phyloP scores from a whole-genome alignment of 495 filamentous ascomycete genomes.

The Penicillium samsonianum region DNA sequence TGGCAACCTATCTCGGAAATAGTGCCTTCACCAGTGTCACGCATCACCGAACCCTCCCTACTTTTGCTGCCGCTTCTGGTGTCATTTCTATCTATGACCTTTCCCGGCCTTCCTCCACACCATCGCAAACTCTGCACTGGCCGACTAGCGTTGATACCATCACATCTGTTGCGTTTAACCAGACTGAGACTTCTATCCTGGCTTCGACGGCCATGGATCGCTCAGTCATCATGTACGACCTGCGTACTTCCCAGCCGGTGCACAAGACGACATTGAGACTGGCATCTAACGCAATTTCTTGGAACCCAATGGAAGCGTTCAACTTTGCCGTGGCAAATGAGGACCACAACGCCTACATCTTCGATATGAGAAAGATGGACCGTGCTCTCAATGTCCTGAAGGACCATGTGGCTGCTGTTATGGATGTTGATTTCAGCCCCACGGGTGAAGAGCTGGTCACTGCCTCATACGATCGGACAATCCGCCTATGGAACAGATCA shows the following conservation, averaged over 20 bases:
- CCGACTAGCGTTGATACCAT: conserved; percentile 90
- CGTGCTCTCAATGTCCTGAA: conserved; percentile 89
- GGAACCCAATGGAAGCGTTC: conserved; percentile 96
- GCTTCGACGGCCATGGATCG: conserved; percentile 82
- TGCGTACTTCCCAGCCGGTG: conserved; percentile 83
- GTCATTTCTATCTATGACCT: conserved; percentile 87
- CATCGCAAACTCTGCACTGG: conserved; percentile 81
- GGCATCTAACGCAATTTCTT: conserved; percentile 80
- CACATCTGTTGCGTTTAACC: conserved; percentile 86
- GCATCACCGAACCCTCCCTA: conserved; percentile 70
- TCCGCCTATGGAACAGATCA: conserved; percentile 77
- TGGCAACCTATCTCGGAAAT: conserved; percentile 79
- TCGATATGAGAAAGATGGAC: conserved; percentile 83
- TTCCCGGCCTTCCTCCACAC: conserved; percentile 66
- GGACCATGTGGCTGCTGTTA: conserved; percentile 93
- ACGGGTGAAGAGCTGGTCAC: conserved; percentile 93
- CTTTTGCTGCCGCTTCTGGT: conserved; percentile 77
- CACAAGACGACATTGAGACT: conserved; percentile 76
- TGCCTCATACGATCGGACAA: conserved; percentile 80
- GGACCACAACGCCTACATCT: conserved; percentile 78
- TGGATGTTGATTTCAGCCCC: conserved; percentile 94
- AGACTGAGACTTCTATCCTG: conserved; percentile 87
- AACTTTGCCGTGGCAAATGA: conserved; percentile 84
- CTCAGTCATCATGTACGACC: conserved; percentile 82
- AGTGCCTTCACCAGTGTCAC: conserved; percentile 82